Percentiles rank a stretch among this genome's conserved stretches.
Evolutionary conservation across 352 stramenopile genomes (phyloP).

Genomic region (Pythium biforme): DNA sequence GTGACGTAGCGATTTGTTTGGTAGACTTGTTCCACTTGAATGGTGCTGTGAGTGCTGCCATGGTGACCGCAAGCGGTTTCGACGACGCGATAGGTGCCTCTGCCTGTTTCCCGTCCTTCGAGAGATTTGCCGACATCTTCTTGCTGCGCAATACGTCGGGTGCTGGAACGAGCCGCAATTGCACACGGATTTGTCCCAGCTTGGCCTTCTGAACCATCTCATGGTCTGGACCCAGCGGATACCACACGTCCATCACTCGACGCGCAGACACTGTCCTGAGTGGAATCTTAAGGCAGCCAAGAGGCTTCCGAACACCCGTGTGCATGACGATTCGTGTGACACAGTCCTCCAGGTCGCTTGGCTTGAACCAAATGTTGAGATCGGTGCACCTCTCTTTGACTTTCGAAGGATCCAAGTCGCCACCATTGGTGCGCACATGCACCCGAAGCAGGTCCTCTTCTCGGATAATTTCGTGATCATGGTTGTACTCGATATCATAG

Average conservation of each 20-base stretch:
- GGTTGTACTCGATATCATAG: conserved; percentile 68
- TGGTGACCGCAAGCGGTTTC: conserved; percentile 12
- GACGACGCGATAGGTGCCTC: neutral
- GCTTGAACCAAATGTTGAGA: conserved; percentile 62
- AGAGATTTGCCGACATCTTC: conserved; percentile 26
- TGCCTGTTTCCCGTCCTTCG: conserved; percentile 36
- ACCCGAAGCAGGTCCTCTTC: conserved; percentile 64
- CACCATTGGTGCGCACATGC: conserved; percentile 49
- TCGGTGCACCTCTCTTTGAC: conserved; percentile 59
- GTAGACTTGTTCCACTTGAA: conserved; percentile 16
- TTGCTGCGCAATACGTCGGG: conserved; percentile 39
- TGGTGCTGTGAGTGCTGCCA: neutral
- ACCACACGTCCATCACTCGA: conserved; percentile 62
- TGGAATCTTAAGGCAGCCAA: conserved; percentile 64
- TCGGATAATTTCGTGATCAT: conserved; percentile 55
- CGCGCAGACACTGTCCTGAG: conserved; percentile 62
- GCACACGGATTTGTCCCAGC: conserved; percentile 57
- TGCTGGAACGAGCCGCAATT: conserved; percentile 39
- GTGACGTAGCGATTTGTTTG: conserved; percentile 5
- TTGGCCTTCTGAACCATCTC: conserved; percentile 68
- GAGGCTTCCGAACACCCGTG: conserved; percentile 40
- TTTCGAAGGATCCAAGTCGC: conserved; percentile 56
- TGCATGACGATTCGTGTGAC: conserved; percentile 54
- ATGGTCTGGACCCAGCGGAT: conserved; percentile 53
- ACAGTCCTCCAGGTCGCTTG: conserved; percentile 64